These are phyloP conservation scores for Corynespora cassiicola DNA, from an alignment of 2,329 filamentous ascomycete species.

Conservation along the genomic window DNA sequence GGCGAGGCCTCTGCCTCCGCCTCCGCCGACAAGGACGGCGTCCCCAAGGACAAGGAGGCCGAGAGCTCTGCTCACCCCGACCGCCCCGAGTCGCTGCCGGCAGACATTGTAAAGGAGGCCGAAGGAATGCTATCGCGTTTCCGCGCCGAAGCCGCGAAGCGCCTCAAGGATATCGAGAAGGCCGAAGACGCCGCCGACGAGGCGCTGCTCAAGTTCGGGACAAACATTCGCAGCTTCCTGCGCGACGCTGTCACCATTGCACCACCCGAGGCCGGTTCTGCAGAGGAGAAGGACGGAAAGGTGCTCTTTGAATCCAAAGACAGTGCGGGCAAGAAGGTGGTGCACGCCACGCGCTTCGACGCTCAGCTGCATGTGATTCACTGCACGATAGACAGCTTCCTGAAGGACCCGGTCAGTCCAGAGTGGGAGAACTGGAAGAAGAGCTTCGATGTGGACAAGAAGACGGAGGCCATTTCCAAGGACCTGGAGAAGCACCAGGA, in stretches of 20 bases:
- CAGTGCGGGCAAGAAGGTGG: conserved; percentile 85
- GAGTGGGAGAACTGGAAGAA: conserved; percentile 78
- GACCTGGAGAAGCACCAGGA: conserved; percentile 89
- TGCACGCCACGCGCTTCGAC: conserved; percentile 93
- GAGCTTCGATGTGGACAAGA: conserved; percentile 79
- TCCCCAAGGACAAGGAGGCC: conserved; percentile 22
- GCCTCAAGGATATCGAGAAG: conserved; percentile 85
- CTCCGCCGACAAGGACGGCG: conserved; percentile 20
- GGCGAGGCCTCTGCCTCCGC: conserved; percentile 24
- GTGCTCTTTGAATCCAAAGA: conserved; percentile 96
- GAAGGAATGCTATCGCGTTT: conserved; percentile 77
- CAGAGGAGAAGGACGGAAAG: conserved; percentile 54
- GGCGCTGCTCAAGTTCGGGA: conserved; percentile 88
- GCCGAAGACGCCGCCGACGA: conserved; percentile 97
- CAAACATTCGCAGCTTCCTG: conserved; percentile 87
- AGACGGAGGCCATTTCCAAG: conserved; percentile 81
- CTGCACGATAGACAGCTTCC: conserved; percentile 79
- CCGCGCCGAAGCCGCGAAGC: conserved; percentile 77
- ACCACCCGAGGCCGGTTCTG: conserved; percentile 64
- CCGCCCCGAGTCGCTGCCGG: conserved; percentile 53
- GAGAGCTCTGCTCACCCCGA: conserved; percentile 41
- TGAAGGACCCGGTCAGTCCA: conserved; percentile 76
- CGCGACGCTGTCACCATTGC: conserved; percentile 89
- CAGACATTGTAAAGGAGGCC: conserved; percentile 61
- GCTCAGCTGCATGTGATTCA: conserved; percentile 96